phyloP scores from a whole-genome alignment of 495 filamentous ascomycete genomes.

The Penicillium lagena region DNA sequence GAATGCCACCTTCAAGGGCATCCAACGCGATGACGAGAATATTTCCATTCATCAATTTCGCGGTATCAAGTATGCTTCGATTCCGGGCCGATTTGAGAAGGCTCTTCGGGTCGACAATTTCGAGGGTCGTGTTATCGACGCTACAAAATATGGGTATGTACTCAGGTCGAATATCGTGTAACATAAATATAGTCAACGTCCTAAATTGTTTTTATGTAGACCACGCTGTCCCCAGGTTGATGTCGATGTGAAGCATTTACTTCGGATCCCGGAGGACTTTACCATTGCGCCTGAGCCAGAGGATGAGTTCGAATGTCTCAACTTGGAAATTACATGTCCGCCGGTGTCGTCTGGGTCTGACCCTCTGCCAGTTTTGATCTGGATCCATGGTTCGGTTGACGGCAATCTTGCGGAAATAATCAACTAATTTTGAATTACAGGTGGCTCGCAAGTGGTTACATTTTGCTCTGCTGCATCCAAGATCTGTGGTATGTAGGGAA shows the following conservation, averaged over 20 bases:
- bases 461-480: constrained; percentile 37
- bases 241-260: constrained; percentile 31
- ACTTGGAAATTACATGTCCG: constrained; percentile 34
- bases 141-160: constrained; percentile 28
- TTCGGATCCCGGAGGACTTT: constrained; percentile 32
- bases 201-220: constrained; percentile 10
- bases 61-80: constrained; percentile 30
- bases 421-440: constrained; percentile 1
- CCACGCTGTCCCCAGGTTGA: constrained; percentile 32
- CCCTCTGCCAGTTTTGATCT: constrained; percentile 33
- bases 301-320: constrained; percentile 40
- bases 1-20: constrained; percentile 29
- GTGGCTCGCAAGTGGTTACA: constrained; percentile 33
- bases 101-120: constrained; percentile 19
- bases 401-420: too few species aligned
- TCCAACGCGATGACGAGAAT: constrained; percentile 6
- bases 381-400: constrained; percentile 31
- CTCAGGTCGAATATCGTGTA: background rate
- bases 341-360: constrained; percentile 5
- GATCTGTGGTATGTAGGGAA: constrained; percentile 30
- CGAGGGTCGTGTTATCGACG: constrained; percentile 22
- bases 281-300: constrained; percentile 22
- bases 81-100: constrained; percentile 31
- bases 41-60: constrained; percentile 24
- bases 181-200: background rate